Conservation (phyloP, 2,329 filamentous ascomycete genomes). For the Trichothecium roseum region DNA sequence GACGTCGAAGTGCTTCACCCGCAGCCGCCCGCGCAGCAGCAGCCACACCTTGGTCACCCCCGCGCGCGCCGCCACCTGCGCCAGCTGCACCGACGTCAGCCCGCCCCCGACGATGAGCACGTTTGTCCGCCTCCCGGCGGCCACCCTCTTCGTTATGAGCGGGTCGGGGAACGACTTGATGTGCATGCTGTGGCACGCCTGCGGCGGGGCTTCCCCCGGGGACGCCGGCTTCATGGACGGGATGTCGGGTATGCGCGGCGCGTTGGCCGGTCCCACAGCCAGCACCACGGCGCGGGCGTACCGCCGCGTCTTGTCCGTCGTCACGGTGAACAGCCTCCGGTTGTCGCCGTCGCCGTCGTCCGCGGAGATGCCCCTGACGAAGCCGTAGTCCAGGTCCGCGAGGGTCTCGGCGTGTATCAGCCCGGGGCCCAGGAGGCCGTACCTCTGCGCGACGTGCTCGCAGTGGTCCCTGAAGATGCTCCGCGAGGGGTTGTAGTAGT, state of each 20-base stretch:
- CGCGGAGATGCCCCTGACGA: slow-evolving; percentile 30
- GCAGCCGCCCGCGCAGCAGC: slow-evolving; percentile 49
- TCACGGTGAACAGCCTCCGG: slow-evolving; percentile 56
- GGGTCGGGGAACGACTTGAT: slow-evolving; percentile 47
- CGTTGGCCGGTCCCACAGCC: slow-evolving; percentile 59
- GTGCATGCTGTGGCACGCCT: slow-evolving; percentile 54
- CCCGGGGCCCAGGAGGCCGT: slow-evolving; percentile 24
- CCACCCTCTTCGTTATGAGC: slow-evolving; percentile 41
- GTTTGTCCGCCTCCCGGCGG: slow-evolving; percentile 39
- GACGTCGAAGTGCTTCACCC: slow-evolving; percentile 69
- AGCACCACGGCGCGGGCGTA: slow-evolving; percentile 56
- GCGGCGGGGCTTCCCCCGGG: slow-evolving; percentile 16
- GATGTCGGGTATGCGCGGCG: slow-evolving; percentile 35
- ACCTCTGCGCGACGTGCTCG: slow-evolving; percentile 43
- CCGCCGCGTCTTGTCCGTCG: slow-evolving; percentile 40
- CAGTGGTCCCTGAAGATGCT: slow-evolving; percentile 54
- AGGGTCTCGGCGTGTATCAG: slow-evolving; percentile 54
- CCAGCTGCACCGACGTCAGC: slow-evolving; percentile 64
- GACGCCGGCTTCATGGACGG: slow-evolving; percentile 20
- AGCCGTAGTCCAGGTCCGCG: slow-evolving; percentile 48
- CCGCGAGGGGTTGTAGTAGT: slow-evolving; percentile 57
- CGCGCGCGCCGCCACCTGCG: slow-evolving; percentile 52
- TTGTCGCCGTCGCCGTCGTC: too few relatives aligned
- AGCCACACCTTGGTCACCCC: slow-evolving; percentile 61
- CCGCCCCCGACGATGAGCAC: slow-evolving; percentile 66